These are phyloP conservation scores for Ophiostoma australiae DNA, from an alignment of 2,329 filamentous ascomycete genomes.

Conservation along the genomic window DNA sequence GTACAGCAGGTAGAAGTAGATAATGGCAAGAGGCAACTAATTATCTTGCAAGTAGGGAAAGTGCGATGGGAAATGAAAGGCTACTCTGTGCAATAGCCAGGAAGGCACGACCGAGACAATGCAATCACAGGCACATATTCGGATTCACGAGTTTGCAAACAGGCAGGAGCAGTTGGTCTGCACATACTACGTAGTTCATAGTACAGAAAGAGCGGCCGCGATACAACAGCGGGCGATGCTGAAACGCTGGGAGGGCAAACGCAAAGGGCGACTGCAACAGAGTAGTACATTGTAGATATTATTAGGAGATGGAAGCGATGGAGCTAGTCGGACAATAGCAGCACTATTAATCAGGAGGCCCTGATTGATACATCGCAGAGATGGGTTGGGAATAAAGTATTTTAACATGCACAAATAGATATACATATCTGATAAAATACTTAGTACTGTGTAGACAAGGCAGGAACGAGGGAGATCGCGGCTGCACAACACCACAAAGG, in stretches of 20 bases:
- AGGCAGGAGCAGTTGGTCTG: neutral
- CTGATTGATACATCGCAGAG: too few relatives aligned
- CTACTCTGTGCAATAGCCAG: neutral
- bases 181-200: too few relatives aligned
- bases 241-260: neutral
- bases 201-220: neutral
- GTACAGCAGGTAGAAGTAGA: neutral
- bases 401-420: neutral
- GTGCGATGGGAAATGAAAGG: neutral
- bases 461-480: neutral
- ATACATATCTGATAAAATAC: neutral
- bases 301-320: neutral
- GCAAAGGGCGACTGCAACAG: neutral
- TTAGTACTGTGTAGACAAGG: neutral
- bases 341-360: neutral
- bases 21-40: neutral
- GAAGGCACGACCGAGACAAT: slow-evolving; percentile 11
- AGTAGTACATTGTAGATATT: neutral
- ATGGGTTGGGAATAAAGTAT: too few relatives aligned
- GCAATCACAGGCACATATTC: neutral
- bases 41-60: slow-evolving; percentile 2
- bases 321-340: neutral
- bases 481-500: neutral
- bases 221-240: neutral
- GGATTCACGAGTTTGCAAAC: neutral